A percentile compares a stretch with the other conserved stretches of the same genome.
These are phyloP conservation scores for Dendrobium chrysotoxum DNA, from an alignment of 106 monocot genomes.

Conservation along the genomic window DNA sequence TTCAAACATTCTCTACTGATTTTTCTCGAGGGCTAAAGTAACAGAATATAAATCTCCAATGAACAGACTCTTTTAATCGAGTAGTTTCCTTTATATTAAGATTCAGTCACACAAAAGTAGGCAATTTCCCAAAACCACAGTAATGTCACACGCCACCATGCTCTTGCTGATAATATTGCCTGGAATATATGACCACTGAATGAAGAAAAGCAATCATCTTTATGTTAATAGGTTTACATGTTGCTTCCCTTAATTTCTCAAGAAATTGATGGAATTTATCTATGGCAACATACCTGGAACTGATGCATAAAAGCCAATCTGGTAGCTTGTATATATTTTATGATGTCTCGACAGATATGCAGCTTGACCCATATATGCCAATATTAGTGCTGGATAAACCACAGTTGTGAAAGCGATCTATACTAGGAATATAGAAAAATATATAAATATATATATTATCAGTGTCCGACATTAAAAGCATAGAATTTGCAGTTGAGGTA, in stretches of 20 bases:
- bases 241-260: no score
- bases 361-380: constrained; percentile 82
- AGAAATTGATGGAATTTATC: no score
- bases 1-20: not conserved
- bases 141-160: not conserved
- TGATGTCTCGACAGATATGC: constrained; percentile 67
- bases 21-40: not conserved
- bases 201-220: not conserved
- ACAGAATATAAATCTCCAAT: not conserved
- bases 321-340: constrained; percentile 26
- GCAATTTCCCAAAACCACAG: not conserved
- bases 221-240: no score
- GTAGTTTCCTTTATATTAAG: not conserved
- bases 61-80: not conserved
- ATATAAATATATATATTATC: not conserved
- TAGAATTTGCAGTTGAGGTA: not conserved
- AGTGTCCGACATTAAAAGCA: not conserved
- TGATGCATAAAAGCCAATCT: constrained; percentile 61
- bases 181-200: not conserved
- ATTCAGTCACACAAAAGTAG: not conserved
- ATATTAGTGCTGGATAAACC: constrained; percentile 62
- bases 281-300: constrained; percentile 43
- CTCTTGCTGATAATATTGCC: not conserved
- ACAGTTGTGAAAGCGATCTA: constrained; percentile 62
- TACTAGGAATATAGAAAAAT: not conserved